A percentile compares a stretch with the other conserved stretches of the same genome.
Evolutionary conservation across 1,139 yeast species (phyloP).

Genomic region (Maudiozyma humilis): DNA sequence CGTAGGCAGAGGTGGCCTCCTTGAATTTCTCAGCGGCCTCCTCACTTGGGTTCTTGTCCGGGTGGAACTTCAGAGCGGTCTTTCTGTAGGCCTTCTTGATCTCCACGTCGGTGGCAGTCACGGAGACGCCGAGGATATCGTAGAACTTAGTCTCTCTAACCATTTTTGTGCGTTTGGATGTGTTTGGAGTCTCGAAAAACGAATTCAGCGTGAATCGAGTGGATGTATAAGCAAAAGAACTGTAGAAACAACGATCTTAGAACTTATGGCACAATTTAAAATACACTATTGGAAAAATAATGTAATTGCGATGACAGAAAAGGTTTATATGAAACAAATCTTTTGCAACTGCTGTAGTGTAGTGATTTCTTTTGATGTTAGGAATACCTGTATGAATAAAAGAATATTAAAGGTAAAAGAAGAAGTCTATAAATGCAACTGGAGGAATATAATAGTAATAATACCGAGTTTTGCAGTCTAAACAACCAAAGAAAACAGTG

Average conservation of each 20-base stretch:
- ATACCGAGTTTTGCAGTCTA: neutral
- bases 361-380: too few species aligned
- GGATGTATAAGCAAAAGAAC: neutral
- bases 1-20: slow-evolving; percentile 86
- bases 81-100: slow-evolving; percentile 93
- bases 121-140: slow-evolving; percentile 74
- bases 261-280: neutral
- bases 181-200: neutral
- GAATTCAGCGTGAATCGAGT: neutral
- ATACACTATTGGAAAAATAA: neutral
- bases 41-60: slow-evolving; percentile 87
- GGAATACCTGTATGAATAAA: neutral
- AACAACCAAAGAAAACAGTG: neutral
- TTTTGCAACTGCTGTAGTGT: too few species aligned
- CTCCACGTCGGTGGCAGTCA: slow-evolving; percentile 71
- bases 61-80: slow-evolving; percentile 87
- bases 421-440: neutral
- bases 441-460: too few species aligned
- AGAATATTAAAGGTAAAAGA: neutral
- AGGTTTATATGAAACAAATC: too few species aligned
- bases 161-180: slow-evolving; percentile 40
- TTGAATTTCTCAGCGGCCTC: slow-evolving; percentile 93
- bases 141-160: slow-evolving; percentile 85
- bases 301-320: neutral
- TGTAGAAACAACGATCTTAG: neutral